These are phyloP conservation scores for Hyphopichia wangnamkhiaoensis DNA, from an alignment of 1,139 yeast species.

Conservation along the genomic window DNA sequence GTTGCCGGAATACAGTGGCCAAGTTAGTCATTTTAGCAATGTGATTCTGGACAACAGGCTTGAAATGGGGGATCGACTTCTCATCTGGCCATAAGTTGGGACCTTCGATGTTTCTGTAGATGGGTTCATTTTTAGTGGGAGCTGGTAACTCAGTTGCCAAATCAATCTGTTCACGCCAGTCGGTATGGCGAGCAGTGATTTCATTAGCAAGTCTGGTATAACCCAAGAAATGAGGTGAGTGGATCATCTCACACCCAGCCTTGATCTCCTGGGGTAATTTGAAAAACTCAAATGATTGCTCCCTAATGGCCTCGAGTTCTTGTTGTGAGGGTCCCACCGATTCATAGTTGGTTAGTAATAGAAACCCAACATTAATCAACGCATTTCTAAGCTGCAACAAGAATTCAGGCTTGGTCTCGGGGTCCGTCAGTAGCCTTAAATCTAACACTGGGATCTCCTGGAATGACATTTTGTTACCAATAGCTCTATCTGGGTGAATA, in stretches of 20 bases:
- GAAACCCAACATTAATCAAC: slow-evolving; percentile 61
- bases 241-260: slow-evolving; percentile 55
- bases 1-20: slow-evolving; percentile 40
- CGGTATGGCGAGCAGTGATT: slow-evolving; percentile 58
- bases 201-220: slow-evolving; percentile 68
- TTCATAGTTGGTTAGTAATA: slow-evolving; percentile 45
- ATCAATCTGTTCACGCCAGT: slow-evolving; percentile 71
- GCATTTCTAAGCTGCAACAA: slow-evolving; percentile 52
- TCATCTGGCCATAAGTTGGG: slow-evolving; percentile 65
- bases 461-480: slow-evolving; percentile 6
- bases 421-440: slow-evolving; percentile 31
- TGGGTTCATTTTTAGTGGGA: slow-evolving; percentile 35
- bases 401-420: slow-evolving; percentile 44
- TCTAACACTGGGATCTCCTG: slow-evolving; percentile 35
- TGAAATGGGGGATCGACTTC: slow-evolving; percentile 49
- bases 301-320: slow-evolving; percentile 42
- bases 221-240: slow-evolving; percentile 68
- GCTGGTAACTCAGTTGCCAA: slow-evolving; percentile 59
- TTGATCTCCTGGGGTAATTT: slow-evolving; percentile 55
- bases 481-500: too few relatives aligned
- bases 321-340: slow-evolving; percentile 30
- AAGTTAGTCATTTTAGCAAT: slow-evolving; percentile 50
- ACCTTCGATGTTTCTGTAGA: slow-evolving; percentile 61
- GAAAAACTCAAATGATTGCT: slow-evolving; percentile 51
- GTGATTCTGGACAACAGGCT: slow-evolving; percentile 44